phyloP scores from a whole-genome alignment of 1,284 basidiomycete genomes.

The Phenoliferia sp. region DNA sequence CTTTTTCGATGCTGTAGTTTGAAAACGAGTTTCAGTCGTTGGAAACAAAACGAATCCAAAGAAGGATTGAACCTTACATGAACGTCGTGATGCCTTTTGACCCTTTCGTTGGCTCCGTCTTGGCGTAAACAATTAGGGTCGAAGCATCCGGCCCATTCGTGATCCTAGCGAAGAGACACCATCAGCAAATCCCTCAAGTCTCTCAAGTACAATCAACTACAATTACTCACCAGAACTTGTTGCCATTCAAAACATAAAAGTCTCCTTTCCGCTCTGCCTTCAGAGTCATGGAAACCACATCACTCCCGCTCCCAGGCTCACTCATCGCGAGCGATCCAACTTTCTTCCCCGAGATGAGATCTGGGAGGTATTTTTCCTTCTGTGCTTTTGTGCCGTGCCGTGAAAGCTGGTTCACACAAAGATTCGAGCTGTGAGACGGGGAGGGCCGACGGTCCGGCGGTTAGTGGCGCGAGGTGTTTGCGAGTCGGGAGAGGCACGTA shows the following conservation, averaged over 20 bases:
- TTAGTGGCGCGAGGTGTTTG: neutral
- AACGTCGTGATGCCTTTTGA: slow-evolving; percentile 91
- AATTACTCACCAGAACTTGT: slow-evolving; percentile 75
- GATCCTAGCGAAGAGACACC: slow-evolving; percentile 55
- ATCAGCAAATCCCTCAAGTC: neutral
- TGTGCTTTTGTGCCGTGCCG: slow-evolving; percentile 71
- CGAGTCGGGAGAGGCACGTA: slow-evolving; percentile 19
- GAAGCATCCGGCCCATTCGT: slow-evolving; percentile 88
- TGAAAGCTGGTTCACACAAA: slow-evolving; percentile 61
- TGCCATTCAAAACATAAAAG: slow-evolving; percentile 76
- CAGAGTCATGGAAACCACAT: slow-evolving; percentile 86
- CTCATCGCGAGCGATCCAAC: slow-evolving; percentile 92
- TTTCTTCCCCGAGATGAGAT: slow-evolving; percentile 72
- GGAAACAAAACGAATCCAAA: neutral
- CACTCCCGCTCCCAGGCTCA: slow-evolving; percentile 74
- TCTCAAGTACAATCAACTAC: no score
- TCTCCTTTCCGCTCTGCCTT: slow-evolving; percentile 70
- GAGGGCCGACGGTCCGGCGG: neutral
- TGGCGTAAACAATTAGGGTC: slow-evolving; percentile 89
- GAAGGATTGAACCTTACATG: slow-evolving; percentile 45
- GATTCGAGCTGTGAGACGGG: slow-evolving; percentile 55
- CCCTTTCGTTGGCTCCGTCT: slow-evolving; percentile 69
- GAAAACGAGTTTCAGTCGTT: neutral
- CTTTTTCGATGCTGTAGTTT: slow-evolving; percentile 57
- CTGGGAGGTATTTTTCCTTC: slow-evolving; percentile 80